These are phyloP conservation scores for Avicennia marina DNA, from an alignment of 257 asterid genomes.

Conservation along the genomic window DNA sequence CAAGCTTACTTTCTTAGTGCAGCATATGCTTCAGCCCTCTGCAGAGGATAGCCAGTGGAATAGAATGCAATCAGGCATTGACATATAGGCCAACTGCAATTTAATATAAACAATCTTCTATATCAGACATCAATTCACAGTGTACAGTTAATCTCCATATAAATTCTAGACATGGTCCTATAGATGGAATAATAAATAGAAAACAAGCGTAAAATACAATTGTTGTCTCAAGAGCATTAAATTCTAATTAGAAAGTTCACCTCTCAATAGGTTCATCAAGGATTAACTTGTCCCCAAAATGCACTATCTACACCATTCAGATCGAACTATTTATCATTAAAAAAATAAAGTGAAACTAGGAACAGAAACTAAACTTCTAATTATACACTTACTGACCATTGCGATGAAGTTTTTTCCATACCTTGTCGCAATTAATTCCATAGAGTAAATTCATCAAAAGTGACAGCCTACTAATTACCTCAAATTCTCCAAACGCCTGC, in stretches of 20 bases:
- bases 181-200: not conserved
- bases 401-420: not conserved
- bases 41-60: constrained; percentile 80
- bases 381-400: not conserved
- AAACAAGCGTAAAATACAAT: not conserved
- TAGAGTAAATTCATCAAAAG: not conserved
- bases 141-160: not conserved
- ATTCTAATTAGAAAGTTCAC: constrained; percentile 26
- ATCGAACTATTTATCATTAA: not conserved
- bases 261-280: constrained; percentile 89
- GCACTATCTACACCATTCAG: constrained; percentile 51
- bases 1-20: constrained; percentile 74
- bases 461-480: constrained; percentile 36
- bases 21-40: constrained; percentile 93
- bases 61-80: constrained; percentile 88
- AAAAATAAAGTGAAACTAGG: not conserved
- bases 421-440: not conserved
- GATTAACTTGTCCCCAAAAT: constrained; percentile 88
- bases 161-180: not conserved
- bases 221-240: not conserved
- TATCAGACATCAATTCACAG: constrained; percentile 7
- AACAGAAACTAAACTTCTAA: constrained; percentile 6
- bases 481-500: constrained; percentile 86
- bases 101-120: constrained; percentile 7
- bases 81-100: constrained; percentile 93